Percentiles rank a stretch among this genome's conserved stretches.
Conservation (phyloP, 1,139 yeast genomes). For the Kluyveromyces sp. region DNA sequence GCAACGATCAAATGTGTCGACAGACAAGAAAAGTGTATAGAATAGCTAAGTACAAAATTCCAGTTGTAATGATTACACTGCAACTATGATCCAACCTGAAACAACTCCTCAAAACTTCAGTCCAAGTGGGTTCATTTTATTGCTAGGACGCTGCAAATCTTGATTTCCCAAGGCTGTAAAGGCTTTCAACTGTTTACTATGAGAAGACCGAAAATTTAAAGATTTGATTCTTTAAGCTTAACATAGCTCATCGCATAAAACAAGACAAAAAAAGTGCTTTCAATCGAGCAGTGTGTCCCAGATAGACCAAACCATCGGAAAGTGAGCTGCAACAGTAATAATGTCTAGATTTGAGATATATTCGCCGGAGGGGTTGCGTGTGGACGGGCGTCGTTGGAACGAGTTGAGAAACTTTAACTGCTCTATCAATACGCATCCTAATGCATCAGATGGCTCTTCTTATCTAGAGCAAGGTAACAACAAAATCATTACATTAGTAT, state of each 20-base stretch:
- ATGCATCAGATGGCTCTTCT: conserved; percentile 86
- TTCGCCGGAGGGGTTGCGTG: conserved; percentile 88
- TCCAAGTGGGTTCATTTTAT: too few species aligned
- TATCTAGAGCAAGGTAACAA: conserved; percentile 91
- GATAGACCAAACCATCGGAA: too few species aligned
- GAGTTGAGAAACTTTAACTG: conserved; percentile 80
- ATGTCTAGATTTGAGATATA: conserved; percentile 73
- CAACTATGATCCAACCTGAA: not conserved
- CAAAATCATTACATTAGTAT: conserved; percentile 75
- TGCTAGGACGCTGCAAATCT: too few species aligned
- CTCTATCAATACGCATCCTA: conserved; percentile 79
- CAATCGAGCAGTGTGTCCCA: too few species aligned
- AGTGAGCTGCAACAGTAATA: not conserved
- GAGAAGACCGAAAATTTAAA: not conserved
- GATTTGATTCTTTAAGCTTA: not conserved
- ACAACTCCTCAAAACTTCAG: too few species aligned
- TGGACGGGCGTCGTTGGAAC: conserved; percentile 93
- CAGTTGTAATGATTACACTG: not conserved
- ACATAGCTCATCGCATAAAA: not conserved
- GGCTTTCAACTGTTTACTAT: not conserved
- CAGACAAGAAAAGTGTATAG: not conserved
- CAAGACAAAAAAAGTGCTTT: not conserved
- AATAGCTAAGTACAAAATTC: not conserved
- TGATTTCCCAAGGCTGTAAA: not conserved
- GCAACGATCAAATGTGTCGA: not conserved